phyloP scores from a whole-genome alignment of 805 yeast species.

The Blastobotrys robertii region DNA sequence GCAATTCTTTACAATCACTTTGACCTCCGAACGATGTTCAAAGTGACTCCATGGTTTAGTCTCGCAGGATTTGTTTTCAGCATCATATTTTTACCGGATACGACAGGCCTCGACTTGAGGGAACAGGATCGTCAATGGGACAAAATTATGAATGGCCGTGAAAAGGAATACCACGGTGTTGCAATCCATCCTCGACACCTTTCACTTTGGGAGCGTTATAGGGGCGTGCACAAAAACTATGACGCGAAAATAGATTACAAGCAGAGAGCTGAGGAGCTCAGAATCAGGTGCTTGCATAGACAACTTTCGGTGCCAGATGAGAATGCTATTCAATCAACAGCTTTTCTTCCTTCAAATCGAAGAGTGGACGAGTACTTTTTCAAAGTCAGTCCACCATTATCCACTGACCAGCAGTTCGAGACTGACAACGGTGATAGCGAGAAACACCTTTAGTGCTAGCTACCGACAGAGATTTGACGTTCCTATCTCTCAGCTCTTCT shows the following conservation, averaged over 20 bases:
- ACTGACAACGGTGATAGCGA: too few relatives aligned
- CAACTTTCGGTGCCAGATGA: constrained; percentile 14
- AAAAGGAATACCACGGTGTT: constrained; percentile 30
- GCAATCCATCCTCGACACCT: constrained; percentile 29
- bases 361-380: too few relatives aligned
- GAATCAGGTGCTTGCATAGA: constrained; percentile 28
- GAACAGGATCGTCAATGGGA: constrained; percentile 32
- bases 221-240: constrained; percentile 28
- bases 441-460: too few relatives aligned
- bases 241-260: constrained; percentile 30
- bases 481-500: too few relatives aligned
- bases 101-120: constrained; percentile 29
- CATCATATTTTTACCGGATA: constrained; percentile 28
- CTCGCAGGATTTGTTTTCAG: constrained; percentile 29
- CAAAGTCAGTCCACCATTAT: too few relatives aligned
- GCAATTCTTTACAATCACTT: constrained; percentile 30
- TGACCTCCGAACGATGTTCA: constrained; percentile 25
- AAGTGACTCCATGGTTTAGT: constrained; percentile 32
- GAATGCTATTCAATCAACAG: constrained; percentile 6
- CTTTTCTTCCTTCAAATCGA: too few relatives aligned
- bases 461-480: too few relatives aligned
- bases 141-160: constrained; percentile 27
- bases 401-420: too few relatives aligned
- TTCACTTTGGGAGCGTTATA: constrained; percentile 28
- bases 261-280: constrained; percentile 30